These are phyloP conservation scores for Calonectria hawksworthii DNA, from an alignment of 2,329 filamentous ascomycete genomes.

Conservation along the genomic window DNA sequence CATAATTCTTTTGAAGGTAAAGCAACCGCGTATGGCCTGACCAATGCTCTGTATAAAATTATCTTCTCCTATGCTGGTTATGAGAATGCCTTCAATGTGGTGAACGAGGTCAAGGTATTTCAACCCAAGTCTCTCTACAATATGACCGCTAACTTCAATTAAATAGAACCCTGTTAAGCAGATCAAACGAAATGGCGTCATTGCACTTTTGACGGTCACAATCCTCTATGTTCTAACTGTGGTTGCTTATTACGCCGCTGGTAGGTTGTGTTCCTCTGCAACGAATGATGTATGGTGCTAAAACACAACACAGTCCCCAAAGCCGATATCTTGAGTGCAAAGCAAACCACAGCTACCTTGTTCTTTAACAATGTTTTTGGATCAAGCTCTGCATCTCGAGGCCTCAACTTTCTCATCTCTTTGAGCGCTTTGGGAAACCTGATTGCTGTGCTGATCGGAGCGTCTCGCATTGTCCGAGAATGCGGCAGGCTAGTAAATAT, in stretches of 20 bases:
- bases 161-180: conserved; percentile 68
- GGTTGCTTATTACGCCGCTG: conserved; percentile 71
- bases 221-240: conserved; percentile 70
- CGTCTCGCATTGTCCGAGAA: conserved; percentile 70
- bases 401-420: conserved; percentile 70
- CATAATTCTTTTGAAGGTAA: conserved; percentile 50
- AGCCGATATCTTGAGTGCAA: conserved; percentile 63
- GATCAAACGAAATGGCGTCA: conserved; percentile 63
- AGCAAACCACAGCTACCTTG: conserved; percentile 66
- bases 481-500: conserved; percentile 60
- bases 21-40: conserved; percentile 41
- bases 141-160: conserved; percentile 46
- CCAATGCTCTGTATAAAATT: conserved; percentile 68
- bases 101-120: conserved; percentile 61
- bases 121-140: too few species aligned
- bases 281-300: not conserved
- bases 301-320: conserved; percentile 57
- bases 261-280: conserved; percentile 34
- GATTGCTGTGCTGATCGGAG: conserved; percentile 66
- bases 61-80: conserved; percentile 71
- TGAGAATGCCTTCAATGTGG: conserved; percentile 72
- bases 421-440: conserved; percentile 71
- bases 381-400: conserved; percentile 59
- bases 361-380: conserved; percentile 74
- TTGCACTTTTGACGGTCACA: conserved; percentile 65